Evolutionary conservation across 2,329 filamentous ascomycete genomes (phyloP).

Genomic region (Dactylonectria macrodidyma): DNA sequence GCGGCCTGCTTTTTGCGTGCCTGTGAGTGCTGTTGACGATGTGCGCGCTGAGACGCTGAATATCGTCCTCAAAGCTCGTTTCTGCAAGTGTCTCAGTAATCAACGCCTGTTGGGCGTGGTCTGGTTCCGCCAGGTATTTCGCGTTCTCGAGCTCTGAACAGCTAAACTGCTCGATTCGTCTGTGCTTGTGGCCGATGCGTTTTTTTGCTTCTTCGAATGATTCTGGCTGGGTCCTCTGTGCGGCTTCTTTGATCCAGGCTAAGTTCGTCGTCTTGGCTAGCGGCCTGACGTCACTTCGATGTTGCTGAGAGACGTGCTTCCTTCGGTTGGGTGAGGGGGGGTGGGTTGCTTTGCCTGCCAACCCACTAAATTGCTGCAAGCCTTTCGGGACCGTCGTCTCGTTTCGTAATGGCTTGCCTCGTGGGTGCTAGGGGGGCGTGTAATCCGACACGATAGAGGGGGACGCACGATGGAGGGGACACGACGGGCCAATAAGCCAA

Average conservation of each 20-base stretch:
- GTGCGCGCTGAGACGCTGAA: slow-evolving; percentile 19
- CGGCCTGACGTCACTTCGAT: slow-evolving; percentile 3
- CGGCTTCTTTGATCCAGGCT: neutral
- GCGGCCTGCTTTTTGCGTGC: slow-evolving; percentile 31
- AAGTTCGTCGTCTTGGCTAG: neutral
- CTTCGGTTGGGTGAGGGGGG: neutral
- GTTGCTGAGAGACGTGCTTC: neutral
- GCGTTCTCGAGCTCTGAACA: slow-evolving; percentile 1
- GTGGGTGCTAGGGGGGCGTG: neutral
- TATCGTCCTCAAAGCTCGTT: slow-evolving; percentile 14
- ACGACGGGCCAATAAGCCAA: slow-evolving; percentile 16
- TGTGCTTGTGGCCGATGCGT: neutral
- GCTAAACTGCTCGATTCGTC: slow-evolving; percentile 10
- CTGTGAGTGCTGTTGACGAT: slow-evolving; percentile 20
- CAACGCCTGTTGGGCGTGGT: neutral
- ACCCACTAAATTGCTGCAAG: neutral
- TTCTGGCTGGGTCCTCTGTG: neutral
- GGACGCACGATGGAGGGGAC: neutral
- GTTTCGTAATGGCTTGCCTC: slow-evolving; percentile 9
- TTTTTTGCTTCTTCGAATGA: slow-evolving; percentile 1
- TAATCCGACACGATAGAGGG: slow-evolving; percentile 2
- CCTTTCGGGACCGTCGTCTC: slow-evolving; percentile 8
- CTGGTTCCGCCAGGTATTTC: slow-evolving; percentile 13
- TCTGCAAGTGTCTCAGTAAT: slow-evolving; percentile 13
- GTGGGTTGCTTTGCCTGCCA: neutral